These are phyloP conservation scores for Blastobotrys mokoenaii DNA, from an alignment of 805 yeast species.

Conservation along the genomic window DNA sequence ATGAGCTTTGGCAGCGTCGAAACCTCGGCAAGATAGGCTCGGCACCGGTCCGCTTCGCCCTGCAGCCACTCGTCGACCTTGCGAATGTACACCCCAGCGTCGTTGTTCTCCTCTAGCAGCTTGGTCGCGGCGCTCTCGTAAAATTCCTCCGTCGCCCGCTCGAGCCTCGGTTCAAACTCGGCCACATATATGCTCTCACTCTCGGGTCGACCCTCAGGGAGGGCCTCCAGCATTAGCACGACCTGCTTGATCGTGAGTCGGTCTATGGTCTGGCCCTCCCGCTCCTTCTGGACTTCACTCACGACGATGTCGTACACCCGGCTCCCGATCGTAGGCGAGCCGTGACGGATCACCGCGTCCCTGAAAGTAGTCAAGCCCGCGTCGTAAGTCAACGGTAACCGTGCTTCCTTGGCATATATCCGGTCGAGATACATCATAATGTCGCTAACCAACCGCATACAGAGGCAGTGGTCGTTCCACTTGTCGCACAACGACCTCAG, in stretches of 20 bases:
- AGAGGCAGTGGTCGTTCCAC: conserved; percentile 67
- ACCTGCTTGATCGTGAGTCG: conserved; percentile 51
- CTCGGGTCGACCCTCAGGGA: conserved; percentile 27
- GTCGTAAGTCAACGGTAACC: conserved; percentile 59
- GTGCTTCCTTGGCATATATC: conserved; percentile 66
- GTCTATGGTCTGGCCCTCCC: conserved; percentile 51
- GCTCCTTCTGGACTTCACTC: conserved; percentile 45
- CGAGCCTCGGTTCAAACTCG: conserved; percentile 58
- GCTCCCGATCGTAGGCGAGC: conserved; percentile 43
- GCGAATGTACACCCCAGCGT: conserved; percentile 50
- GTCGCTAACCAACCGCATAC: conserved; percentile 74
- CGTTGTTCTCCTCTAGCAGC: conserved; percentile 31
- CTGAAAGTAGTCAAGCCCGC: conserved; percentile 63
- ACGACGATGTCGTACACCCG: conserved; percentile 42
- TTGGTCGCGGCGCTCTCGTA: conserved; percentile 43
- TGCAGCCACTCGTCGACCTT: conserved; percentile 44
- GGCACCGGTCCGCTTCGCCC: conserved; percentile 54
- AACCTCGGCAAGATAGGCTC: conserved; percentile 43
- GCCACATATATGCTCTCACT: conserved; percentile 53
- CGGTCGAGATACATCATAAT: conserved; percentile 81
- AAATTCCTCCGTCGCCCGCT: conserved; percentile 46
- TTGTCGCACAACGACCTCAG: conserved; percentile 31
- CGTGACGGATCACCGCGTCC: conserved; percentile 45
- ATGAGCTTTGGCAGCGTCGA: conserved; percentile 46
- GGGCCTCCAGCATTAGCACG: conserved; percentile 62